Percentiles rank a stretch among this genome's conserved stretches.
phyloP scores from a whole-genome alignment of 768 basidiomycete species.

The Tricholoma saponaceum region DNA sequence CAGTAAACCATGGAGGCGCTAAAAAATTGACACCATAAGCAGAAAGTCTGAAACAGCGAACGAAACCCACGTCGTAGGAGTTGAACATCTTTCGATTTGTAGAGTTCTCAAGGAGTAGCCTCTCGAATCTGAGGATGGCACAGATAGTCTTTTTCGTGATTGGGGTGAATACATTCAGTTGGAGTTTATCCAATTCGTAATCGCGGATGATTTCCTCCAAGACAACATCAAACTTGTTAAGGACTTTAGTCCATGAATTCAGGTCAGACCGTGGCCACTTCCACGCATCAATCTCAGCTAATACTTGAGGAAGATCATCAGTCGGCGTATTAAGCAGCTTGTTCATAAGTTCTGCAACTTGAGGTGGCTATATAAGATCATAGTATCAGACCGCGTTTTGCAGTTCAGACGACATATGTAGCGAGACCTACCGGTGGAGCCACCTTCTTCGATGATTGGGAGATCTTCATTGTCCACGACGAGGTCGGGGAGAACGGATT shows the following conservation, averaged over 20 bases:
- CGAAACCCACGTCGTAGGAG: constrained; percentile 85
- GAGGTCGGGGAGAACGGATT: constrained; percentile 31
- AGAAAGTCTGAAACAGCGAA: constrained; percentile 8
- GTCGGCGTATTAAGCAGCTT: constrained; percentile 63
- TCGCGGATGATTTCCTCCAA: constrained; percentile 78
- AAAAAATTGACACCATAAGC: constrained; percentile 10
- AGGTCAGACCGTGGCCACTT: constrained; percentile 95
- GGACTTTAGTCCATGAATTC: constrained; percentile 92
- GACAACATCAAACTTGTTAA: constrained; percentile 93
- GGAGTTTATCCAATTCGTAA: constrained; percentile 84
- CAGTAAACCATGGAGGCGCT: constrained; percentile 90
- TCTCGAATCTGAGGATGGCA: constrained; percentile 85
- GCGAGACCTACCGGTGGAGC: constrained; percentile 62
- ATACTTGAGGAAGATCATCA: constrained; percentile 65
- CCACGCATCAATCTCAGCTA: constrained; percentile 77
- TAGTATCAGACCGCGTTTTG: constrained; percentile 16
- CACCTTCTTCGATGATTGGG: constrained; percentile 79
- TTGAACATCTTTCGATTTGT: constrained; percentile 96
- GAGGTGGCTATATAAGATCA: constrained; percentile 54
- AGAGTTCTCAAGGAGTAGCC: constrained; percentile 91
- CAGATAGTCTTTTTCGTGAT: constrained; percentile 69
- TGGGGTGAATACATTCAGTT: constrained; percentile 74
- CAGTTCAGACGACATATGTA: constrained; percentile 9
- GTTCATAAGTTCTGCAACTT: constrained; percentile 76
- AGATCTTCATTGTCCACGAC: constrained; percentile 82